Evolutionary conservation across 768 basidiomycete genomes (phyloP).

Genomic region (Clathrus columnatus): DNA sequence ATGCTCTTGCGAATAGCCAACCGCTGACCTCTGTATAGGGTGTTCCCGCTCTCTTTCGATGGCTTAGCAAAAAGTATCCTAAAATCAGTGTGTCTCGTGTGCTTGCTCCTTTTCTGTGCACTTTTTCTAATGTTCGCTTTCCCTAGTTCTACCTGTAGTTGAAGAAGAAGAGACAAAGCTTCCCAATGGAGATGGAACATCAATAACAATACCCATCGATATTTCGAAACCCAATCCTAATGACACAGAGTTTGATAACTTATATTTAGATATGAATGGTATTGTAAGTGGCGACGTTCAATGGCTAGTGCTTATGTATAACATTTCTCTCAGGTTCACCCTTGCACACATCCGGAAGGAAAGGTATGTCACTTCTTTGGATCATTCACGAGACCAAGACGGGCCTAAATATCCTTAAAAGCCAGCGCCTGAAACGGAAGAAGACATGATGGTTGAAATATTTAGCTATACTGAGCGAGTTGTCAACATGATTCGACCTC

Average conservation of each 20-base stretch:
- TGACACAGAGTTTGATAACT: conserved; percentile 87
- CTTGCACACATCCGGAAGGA: conserved; percentile 98
- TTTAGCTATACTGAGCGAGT: conserved; percentile 96
- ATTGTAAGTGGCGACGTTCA: conserved; percentile 52
- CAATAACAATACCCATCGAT: conserved; percentile 67
- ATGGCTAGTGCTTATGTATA: not conserved
- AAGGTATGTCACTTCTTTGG: conserved; percentile 44
- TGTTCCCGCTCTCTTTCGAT: conserved; percentile 96
- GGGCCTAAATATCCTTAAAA: conserved; percentile 22
- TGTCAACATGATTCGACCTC: conserved; percentile 92
- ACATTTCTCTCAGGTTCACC: conserved; percentile 64
- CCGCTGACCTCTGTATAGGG: conserved; percentile 45
- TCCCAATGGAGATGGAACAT: conserved; percentile 51
- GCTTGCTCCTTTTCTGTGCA: not conserved
- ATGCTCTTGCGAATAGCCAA: not conserved
- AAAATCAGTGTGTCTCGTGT: conserved; percentile 66
- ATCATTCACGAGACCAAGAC: not conserved
- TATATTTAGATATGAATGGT: conserved; percentile 99
- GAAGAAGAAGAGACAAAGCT: conserved; percentile 74
- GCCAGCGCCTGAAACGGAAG: conserved; percentile 96
- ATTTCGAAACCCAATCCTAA: conserved; percentile 86
- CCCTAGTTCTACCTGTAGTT: conserved; percentile 60
- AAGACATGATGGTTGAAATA: conserved; percentile 98
- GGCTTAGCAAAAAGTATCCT: conserved; percentile 98
- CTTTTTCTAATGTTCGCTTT: not conserved